A percentile compares a stretch with the other conserved stretches of the same genome.
phyloP scores from a whole-genome alignment of 108 stramenopile genomes.

The Conticribra weissflogii region DNA sequence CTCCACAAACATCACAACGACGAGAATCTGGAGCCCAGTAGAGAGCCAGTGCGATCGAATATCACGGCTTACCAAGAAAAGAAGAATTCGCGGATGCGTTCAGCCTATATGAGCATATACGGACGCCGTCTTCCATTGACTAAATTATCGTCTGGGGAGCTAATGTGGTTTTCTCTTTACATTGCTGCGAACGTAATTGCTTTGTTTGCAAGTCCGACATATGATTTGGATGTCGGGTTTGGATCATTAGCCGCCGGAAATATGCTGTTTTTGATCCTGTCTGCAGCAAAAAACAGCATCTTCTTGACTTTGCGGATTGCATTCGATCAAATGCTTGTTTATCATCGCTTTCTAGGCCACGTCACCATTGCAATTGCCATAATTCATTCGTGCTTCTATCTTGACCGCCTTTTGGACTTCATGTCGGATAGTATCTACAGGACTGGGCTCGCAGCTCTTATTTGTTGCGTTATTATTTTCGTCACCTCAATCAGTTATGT shows the following conservation, averaged over 20 bases:
- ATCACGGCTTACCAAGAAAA: constrained; percentile 32
- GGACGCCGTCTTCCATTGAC: constrained; percentile 13
- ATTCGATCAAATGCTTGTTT: constrained; percentile 31
- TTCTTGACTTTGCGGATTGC: not conserved
- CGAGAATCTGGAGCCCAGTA: constrained; percentile 1
- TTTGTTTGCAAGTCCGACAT: constrained; percentile 21
- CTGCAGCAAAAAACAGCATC: constrained; percentile 5
- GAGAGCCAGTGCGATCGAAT: constrained; percentile 5
- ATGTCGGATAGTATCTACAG: constrained; percentile 15
- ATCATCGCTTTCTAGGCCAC: constrained; percentile 35
- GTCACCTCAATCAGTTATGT: constrained; percentile 26
- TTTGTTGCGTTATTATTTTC: constrained; percentile 16
- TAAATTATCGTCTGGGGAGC: constrained; percentile 13
- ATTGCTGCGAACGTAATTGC: constrained; percentile 13
- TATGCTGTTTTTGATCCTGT: constrained; percentile 25
- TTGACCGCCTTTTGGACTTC: constrained; percentile 10
- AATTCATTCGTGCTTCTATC: constrained; percentile 35
- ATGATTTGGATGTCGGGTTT: constrained; percentile 25
- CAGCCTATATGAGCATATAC: constrained; percentile 4
- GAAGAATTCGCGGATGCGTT: constrained; percentile 16
- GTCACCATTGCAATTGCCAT: constrained; percentile 18
- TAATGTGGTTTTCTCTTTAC: constrained; percentile 20
- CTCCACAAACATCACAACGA: constrained; percentile 20
- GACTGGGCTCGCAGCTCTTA: constrained; percentile 22
- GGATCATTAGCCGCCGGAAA: constrained; percentile 39